A percentile compares a stretch with the other conserved stretches of the same genome.
These are phyloP conservation scores for Extremus antarcticus DNA, from an alignment of 495 filamentous ascomycete genomes.

Conservation along the genomic window DNA sequence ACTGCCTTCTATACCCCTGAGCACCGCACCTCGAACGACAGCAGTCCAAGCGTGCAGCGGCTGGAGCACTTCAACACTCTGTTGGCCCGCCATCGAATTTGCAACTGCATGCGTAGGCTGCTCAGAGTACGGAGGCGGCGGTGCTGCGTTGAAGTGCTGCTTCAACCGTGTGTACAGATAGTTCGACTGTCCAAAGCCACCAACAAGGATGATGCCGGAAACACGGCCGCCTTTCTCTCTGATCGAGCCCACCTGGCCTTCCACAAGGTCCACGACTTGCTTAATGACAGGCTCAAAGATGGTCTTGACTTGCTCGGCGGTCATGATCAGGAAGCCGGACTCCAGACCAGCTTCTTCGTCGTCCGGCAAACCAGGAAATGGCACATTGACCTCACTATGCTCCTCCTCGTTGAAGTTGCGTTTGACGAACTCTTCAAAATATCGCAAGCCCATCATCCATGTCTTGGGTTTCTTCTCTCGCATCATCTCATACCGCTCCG, in stretches of 20 bases:
- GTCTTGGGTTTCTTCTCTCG: conserved; percentile 36
- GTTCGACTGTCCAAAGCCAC: conserved; percentile 58
- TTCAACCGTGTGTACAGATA: conserved; percentile 53
- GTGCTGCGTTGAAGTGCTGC: conserved; percentile 50
- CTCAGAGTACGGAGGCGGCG: conserved; percentile 56
- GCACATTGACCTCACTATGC: conserved; percentile 56
- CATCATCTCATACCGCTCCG: conserved; percentile 32
- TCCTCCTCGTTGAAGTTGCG: conserved; percentile 64
- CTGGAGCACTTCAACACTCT: conserved; percentile 45
- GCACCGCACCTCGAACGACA: conserved; percentile 57
- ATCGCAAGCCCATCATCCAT: conserved; percentile 68
- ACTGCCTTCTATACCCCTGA: conserved; percentile 58
- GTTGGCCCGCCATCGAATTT: conserved; percentile 26
- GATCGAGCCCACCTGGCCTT: conserved; percentile 43
- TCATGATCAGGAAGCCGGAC: conserved; percentile 34
- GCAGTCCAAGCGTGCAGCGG: conserved; percentile 67
- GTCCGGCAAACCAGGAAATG: conserved; percentile 62
- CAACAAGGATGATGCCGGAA: conserved; percentile 57
- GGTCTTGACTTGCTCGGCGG: conserved; percentile 32
- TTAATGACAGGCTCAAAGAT: conserved; percentile 42
- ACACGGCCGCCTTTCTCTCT: conserved; percentile 50
- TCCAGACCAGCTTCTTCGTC: conserved; percentile 38
- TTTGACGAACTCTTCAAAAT: conserved; percentile 55
- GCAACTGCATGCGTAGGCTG: conserved; percentile 46
- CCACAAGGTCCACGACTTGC: conserved; percentile 48